Base-by-base conservation (phyloP, 345 rosid genomes). In the Lumnitzera racemosa region DNA sequence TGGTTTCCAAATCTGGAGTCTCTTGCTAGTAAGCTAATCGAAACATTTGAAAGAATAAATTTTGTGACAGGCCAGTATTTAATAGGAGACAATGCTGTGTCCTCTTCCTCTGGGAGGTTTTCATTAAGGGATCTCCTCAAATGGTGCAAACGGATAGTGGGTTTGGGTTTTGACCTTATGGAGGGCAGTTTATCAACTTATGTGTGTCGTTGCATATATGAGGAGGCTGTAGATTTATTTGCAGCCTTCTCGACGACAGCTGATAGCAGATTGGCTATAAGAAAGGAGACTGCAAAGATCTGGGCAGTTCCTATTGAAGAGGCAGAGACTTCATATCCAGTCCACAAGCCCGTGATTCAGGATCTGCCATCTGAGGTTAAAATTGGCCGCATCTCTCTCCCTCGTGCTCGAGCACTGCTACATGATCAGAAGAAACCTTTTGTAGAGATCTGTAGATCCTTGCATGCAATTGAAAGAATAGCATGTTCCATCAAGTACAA, bases 111-210 rank as follows among this genome's bases (percentile, higher is more conserved):
- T 12, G 61, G 81, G 58, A 72, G 89, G 69, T 94, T 87, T 78
- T 87, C 96, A 11, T 70, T 77, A 67, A 81, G 98, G 85, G 98
- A 92, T 80, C 87, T 92, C 60, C 84, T 92, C 48, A 89, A 92
- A 77, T 89, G 88, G 95, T 89, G 98, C 78, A 91, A 84, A 67
- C 78, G 98, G 65, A 81, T 92, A 72, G 72, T 72, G 51, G 74
- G 77, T 17, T 62, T 76, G 41, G 72, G 66, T 59, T 71, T 65
- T 62, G 49, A 60, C 64, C 50, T 56, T 1, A 16, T 17, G 10
- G 63, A 29, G 13, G 52, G 64, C 71, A 69, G 69, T 57, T 66
- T 87, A 73, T 64, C 94, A 51, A 64, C 81, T 51, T 62, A 67
- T 52, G 85, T 85, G 66, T 65, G 81, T 63, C 76, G 31, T 61